A percentile compares a stretch with the other conserved stretches of the same genome.
Evolutionary conservation across 345 rosid species (phyloP).

Genomic region (Aegle marmelos): DNA sequence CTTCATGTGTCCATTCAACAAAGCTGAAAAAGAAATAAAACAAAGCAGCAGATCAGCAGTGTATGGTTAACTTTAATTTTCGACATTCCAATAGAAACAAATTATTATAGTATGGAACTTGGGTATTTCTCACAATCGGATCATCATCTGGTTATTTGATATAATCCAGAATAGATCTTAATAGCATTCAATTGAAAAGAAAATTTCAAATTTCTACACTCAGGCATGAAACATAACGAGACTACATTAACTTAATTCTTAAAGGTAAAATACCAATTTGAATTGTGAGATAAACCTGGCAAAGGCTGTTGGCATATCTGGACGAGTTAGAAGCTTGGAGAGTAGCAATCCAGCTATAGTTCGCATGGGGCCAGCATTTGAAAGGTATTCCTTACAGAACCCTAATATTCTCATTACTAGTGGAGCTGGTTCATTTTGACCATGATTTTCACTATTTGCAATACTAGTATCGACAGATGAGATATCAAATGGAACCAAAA

Average conservation of each 20-base stretch:
- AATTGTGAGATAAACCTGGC: constrained; percentile 43
- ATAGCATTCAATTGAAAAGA: background rate
- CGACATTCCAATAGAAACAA: constrained; percentile 7
- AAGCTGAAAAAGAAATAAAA: constrained; percentile 51
- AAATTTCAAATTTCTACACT: background rate
- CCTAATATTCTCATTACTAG: constrained; percentile 67
- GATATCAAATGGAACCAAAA: constrained; percentile 89
- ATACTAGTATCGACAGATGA: constrained; percentile 85
- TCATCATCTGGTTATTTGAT: background rate
- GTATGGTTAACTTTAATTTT: background rate
- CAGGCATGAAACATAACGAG: background rate
- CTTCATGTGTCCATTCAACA: constrained; percentile 78
- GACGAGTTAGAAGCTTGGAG: constrained; percentile 84
- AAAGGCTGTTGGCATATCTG: constrained; percentile 87
- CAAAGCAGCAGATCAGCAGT: background rate
- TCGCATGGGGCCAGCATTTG: constrained; percentile 93
- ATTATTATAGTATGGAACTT: background rate
- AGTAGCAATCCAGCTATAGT: constrained; percentile 81
- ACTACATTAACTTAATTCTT: background rate
- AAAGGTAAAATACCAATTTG: background rate
- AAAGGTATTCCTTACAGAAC: constrained; percentile 83
- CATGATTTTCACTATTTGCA: constrained; percentile 31
- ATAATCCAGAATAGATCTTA: background rate
- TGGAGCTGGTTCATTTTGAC: constrained; percentile 60
- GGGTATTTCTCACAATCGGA: background rate